Conservation (phyloP, 1,284 basidiomycete genomes). For the Cryptococcus deneoformans region DNA sequence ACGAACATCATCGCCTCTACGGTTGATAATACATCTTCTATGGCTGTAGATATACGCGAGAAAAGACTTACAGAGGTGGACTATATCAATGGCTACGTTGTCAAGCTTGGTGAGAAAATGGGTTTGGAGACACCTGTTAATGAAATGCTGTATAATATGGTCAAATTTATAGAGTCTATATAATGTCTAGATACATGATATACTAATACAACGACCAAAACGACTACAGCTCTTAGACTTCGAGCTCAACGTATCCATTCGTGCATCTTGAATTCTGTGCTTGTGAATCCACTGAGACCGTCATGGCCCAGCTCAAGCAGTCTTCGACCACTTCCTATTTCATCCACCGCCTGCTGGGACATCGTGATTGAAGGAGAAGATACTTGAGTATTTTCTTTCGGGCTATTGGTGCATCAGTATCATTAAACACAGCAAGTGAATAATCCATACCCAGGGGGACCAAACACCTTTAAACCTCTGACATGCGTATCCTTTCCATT, state of each 20-base stretch:
- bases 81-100: slow-evolving; percentile 82
- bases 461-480: slow-evolving; percentile 80
- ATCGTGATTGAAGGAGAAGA: too few species aligned
- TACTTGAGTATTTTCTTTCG: neutral
- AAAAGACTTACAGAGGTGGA: slow-evolving; percentile 70
- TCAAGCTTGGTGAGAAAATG: slow-evolving; percentile 62
- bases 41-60: slow-evolving; percentile 64
- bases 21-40: slow-evolving; percentile 68
- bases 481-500: slow-evolving; percentile 99
- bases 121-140: slow-evolving; percentile 64
- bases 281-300: slow-evolving; percentile 55
- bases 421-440: too few species aligned
- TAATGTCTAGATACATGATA: neutral
- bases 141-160: slow-evolving; percentile 60
- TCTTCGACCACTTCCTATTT: slow-evolving; percentile 18
- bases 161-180: slow-evolving; percentile 54
- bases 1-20: slow-evolving; percentile 59
- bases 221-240: slow-evolving; percentile 1
- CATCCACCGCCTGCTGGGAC: slow-evolving; percentile 2
- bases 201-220: neutral
- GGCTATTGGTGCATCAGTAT: too few species aligned
- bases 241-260: slow-evolving; percentile 63
- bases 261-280: slow-evolving; percentile 67
- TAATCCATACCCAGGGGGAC: slow-evolving; percentile 68
- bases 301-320: slow-evolving; percentile 45